phyloP scores from a whole-genome alignment of 371 early-diverging fungal species.

The Coemansia sp. region DNA sequence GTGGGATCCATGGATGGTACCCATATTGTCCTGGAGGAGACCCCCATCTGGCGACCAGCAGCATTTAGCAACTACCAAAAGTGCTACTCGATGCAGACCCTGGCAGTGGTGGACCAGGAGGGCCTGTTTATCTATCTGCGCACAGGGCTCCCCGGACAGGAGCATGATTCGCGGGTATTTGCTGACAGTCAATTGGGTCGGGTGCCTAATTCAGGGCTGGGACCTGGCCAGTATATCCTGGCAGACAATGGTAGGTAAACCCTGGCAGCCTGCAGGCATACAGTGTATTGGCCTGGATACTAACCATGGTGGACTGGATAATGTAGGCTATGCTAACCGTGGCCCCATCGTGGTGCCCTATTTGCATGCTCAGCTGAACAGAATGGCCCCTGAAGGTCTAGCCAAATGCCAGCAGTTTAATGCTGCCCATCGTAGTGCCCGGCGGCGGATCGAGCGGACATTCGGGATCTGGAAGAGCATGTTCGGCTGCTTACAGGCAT shows the following conservation, averaged over 20 bases:
- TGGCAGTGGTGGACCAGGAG: background rate
- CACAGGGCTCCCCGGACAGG: background rate
- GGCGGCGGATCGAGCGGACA: background rate
- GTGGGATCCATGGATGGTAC: background rate
- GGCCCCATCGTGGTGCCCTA: background rate
- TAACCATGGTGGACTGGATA: background rate
- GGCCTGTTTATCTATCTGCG: background rate
- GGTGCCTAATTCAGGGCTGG: background rate
- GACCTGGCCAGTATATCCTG: background rate
- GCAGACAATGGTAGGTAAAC: background rate
- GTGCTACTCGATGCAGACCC: background rate
- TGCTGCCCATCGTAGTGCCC: background rate
- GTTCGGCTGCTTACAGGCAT: background rate
- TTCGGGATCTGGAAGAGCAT: background rate
- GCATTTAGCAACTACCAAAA: background rate
- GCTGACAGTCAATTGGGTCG: background rate
- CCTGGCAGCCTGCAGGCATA: no score
- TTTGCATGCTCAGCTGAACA: background rate
- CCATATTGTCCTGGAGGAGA: background rate
- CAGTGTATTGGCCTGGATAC: background rate
- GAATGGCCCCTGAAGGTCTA: no score
- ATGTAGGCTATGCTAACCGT: background rate
- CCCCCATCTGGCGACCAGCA: background rate
- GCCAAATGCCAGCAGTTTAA: background rate
- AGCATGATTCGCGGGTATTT: background rate